These are phyloP conservation scores for Xylaria multiplex DNA, from an alignment of 2,329 filamentous ascomycete genomes.

Conservation along the genomic window DNA sequence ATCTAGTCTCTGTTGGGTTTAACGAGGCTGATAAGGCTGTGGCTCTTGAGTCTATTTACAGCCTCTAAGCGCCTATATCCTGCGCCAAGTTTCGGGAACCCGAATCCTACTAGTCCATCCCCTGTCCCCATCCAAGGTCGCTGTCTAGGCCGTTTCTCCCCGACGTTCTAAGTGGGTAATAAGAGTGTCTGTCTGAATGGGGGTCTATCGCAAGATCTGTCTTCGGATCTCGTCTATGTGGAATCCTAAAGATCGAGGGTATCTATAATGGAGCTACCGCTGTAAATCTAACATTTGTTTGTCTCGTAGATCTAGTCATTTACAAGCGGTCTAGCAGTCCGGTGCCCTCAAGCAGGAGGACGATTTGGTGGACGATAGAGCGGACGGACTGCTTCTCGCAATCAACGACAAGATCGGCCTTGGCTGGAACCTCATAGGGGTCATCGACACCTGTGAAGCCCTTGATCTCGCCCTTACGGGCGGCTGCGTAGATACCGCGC, in stretches of 20 bases:
- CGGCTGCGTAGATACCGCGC: conserved; percentile 86
- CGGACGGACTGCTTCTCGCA: conserved; percentile 86
- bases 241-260: conserved; percentile 23
- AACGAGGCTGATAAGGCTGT: conserved; percentile 6
- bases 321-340: conserved; percentile 82
- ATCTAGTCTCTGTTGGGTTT: conserved; percentile 15
- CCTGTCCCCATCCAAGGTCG: neutral
- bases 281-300: conserved; percentile 21
- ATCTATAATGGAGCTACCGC: conserved; percentile 26
- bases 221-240: conserved; percentile 22
- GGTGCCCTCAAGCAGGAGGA: conserved; percentile 88
- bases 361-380: conserved; percentile 95
- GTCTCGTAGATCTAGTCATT: conserved; percentile 5
- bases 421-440: conserved; percentile 86
- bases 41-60: conserved; percentile 27
- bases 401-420: conserved; percentile 87
- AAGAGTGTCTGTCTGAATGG: conserved; percentile 9
- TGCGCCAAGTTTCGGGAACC: conserved; percentile 7
- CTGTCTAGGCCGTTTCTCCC: conserved; percentile 9
- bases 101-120: neutral
- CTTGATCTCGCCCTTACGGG: conserved; percentile 90
- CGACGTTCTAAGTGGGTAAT: neutral
- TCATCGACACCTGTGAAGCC: conserved; percentile 98
- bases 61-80: conserved; percentile 25
- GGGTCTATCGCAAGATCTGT: conserved; percentile 25